These are phyloP conservation scores for Gyrodon lividus DNA, from an alignment of 768 basidiomycete genomes.

Conservation along the genomic window DNA sequence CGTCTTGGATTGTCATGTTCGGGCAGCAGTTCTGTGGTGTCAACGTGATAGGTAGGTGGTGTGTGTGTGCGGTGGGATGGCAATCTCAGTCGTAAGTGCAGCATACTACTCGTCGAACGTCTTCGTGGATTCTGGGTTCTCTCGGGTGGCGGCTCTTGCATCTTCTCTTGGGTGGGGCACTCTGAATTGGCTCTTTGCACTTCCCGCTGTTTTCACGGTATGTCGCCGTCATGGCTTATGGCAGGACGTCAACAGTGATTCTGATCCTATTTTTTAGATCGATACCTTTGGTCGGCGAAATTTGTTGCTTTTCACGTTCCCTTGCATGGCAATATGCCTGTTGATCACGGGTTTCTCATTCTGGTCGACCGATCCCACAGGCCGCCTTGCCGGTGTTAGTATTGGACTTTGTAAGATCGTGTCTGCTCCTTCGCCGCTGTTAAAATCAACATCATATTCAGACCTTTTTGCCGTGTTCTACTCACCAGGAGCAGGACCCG, in stretches of 20 bases:
- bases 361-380: conserved; percentile 40
- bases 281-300: conserved; percentile 71
- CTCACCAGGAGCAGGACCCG: conserved; percentile 80
- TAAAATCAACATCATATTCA: not conserved
- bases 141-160: conserved; percentile 49
- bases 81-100: conserved; percentile 16
- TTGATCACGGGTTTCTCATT: conserved; percentile 67
- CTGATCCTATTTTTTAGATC: conserved; percentile 35
- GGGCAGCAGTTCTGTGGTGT: conserved; percentile 78
- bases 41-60: conserved; percentile 45
- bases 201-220: conserved; percentile 55
- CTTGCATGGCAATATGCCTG: conserved; percentile 71
- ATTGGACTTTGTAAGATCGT: conserved; percentile 39
- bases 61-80: not conserved
- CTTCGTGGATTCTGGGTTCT: conserved; percentile 60
- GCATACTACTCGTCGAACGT: conserved; percentile 77
- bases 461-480: conserved; percentile 59
- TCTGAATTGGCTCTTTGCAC: conserved; percentile 60
- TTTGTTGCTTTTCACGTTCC: conserved; percentile 69
- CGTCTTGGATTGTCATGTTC: conserved; percentile 64
- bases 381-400: conserved; percentile 45
- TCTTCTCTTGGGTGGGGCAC: conserved; percentile 65
- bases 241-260: not conserved
- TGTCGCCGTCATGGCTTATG: conserved; percentile 9
- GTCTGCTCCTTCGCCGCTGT: not conserved